Evolutionary conservation across 1,139 yeast species (phyloP).

Genomic region (Candida sp.): DNA sequence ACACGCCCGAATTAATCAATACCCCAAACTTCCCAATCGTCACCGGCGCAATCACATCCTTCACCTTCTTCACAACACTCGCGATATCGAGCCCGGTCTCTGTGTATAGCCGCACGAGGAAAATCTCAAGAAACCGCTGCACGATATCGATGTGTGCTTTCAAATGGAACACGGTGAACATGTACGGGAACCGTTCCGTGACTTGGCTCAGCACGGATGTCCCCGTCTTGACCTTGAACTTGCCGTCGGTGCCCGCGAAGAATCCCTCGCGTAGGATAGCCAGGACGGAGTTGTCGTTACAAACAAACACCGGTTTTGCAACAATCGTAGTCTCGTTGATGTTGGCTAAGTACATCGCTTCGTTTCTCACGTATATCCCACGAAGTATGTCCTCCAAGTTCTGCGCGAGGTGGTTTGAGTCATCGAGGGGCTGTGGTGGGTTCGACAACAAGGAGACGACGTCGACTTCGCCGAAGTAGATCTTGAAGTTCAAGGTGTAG

Average conservation of each 20-base stretch:
- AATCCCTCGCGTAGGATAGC: slow-evolving; percentile 22
- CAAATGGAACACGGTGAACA: slow-evolving; percentile 1
- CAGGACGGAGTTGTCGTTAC: slow-evolving; percentile 13
- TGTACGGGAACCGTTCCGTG: slow-evolving; percentile 3
- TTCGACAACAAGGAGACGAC: slow-evolving; percentile 17
- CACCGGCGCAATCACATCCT: not conserved
- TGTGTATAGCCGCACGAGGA: slow-evolving; percentile 8
- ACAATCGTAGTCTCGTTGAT: slow-evolving; percentile 21
- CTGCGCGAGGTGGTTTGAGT: not conserved
- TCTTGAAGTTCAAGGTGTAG: slow-evolving; percentile 6
- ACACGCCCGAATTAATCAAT: slow-evolving; percentile 8
- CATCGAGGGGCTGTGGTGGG: slow-evolving; percentile 5
- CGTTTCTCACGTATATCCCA: slow-evolving; percentile 26
- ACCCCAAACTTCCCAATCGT: slow-evolving; percentile 9
- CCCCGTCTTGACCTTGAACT: not conserved
- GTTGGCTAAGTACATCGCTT: slow-evolving; percentile 20
- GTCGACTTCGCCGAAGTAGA: slow-evolving; percentile 16
- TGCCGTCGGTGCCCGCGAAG: slow-evolving; percentile 12
- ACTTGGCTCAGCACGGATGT: not conserved
- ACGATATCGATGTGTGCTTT: not conserved
- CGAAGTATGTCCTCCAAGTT: slow-evolving; percentile 17
- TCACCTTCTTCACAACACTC: not conserved
- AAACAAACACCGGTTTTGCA: slow-evolving; percentile 19
- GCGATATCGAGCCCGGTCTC: slow-evolving; percentile 1
- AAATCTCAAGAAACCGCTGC: slow-evolving; percentile 2